Base-by-base conservation (phyloP, 2,329 filamentous ascomycete species). In the Ophiostoma ips region DNA sequence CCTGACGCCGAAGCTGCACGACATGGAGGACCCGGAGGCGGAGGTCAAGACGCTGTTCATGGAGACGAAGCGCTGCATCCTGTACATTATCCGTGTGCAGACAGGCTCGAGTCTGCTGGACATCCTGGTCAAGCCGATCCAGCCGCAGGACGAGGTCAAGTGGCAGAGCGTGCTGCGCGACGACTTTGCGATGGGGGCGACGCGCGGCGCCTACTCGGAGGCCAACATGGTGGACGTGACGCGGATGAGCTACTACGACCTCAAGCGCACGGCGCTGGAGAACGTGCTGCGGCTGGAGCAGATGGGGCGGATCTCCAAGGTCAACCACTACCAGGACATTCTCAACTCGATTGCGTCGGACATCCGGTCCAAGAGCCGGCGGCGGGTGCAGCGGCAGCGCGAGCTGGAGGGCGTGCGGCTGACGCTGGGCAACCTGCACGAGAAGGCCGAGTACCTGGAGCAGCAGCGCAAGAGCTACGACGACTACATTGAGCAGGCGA, bases 401-500 rank as follows among this genome's bases (percentile, higher is more conserved):
- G 92, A 98, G 65, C 66, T 96, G 36, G 92, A 98, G 58, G 83
- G 83, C 41, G 86, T 90, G 19, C 76, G 83, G 28, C 71, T 84
- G 52, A 92, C 87, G 1, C 71, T 92, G 15, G 66, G 73, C 40
- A 86, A 88, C 56, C 68, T 94, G 54, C 81, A 87, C 64, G 80
- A 88, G 58, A 92, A 98, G 69, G 89, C 90, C 35, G 78, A 81
- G 56, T 98, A 94, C 67, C 76, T 98, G 10, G 92, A 98, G 62
- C 84, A 88, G 58, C 92, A 98, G 68, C 79, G 94, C 53, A 95
- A 95, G 73, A 92, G 83, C 56, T 98, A 98, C 69, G 95, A 98
- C 63, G 88, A 98, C 68, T 98, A 98, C 67, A 95, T 98, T 61
- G 94, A 98, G 69, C 89, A 95, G 65, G 90, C 92, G 46, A 95